These are phyloP conservation scores for Thalassiosira profunda DNA, from an alignment of 108 stramenopile species.

Conservation along the genomic window DNA sequence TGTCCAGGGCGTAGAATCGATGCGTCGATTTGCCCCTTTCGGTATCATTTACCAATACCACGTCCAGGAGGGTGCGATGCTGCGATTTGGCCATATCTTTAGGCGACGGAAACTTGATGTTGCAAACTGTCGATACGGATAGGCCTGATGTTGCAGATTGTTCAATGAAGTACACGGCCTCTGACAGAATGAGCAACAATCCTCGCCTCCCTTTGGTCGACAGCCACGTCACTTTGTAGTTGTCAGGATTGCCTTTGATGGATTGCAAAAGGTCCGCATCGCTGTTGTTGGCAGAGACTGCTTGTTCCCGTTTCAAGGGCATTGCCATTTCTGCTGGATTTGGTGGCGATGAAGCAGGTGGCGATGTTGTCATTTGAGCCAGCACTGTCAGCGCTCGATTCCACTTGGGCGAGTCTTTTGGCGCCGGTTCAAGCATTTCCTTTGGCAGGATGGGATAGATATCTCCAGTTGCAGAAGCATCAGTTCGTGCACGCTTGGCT, in stretches of 20 bases:
- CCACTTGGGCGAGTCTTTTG: slow-evolving; percentile 31
- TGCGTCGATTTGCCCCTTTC: slow-evolving; percentile 18
- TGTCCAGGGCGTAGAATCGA: slow-evolving; percentile 42
- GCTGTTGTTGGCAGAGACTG: slow-evolving; percentile 19
- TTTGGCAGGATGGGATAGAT: slow-evolving; percentile 5
- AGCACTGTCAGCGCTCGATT: slow-evolving; percentile 42
- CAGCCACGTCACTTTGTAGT: slow-evolving; percentile 51
- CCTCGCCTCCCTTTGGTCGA: slow-evolving; percentile 47
- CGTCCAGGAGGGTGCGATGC: slow-evolving; percentile 55
- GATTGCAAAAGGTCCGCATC: slow-evolving; percentile 12
- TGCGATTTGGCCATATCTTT: slow-evolving; percentile 35
- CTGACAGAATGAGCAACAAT: slow-evolving; percentile 48
- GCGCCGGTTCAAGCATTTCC: slow-evolving; percentile 38
- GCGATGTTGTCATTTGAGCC: slow-evolving; percentile 33
- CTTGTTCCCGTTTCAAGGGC: slow-evolving; percentile 28
- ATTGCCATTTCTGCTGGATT: no score
- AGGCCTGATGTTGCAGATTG: slow-evolving; percentile 7
- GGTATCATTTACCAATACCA: slow-evolving; percentile 37
- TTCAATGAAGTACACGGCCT: slow-evolving; percentile 55
- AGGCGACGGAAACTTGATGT: slow-evolving; percentile 47
- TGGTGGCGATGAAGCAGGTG: slow-evolving; percentile 6
- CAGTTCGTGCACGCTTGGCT: slow-evolving; percentile 4
- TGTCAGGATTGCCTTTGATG: slow-evolving; percentile 21
- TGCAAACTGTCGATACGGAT: slow-evolving; percentile 27
- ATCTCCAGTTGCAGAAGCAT: neutral